Percentiles rank a stretch among this genome's conserved stretches.
Evolutionary conservation across 2,329 filamentous ascomycete genomes (phyloP).

Genomic region (Colletotrichum paranaense): DNA sequence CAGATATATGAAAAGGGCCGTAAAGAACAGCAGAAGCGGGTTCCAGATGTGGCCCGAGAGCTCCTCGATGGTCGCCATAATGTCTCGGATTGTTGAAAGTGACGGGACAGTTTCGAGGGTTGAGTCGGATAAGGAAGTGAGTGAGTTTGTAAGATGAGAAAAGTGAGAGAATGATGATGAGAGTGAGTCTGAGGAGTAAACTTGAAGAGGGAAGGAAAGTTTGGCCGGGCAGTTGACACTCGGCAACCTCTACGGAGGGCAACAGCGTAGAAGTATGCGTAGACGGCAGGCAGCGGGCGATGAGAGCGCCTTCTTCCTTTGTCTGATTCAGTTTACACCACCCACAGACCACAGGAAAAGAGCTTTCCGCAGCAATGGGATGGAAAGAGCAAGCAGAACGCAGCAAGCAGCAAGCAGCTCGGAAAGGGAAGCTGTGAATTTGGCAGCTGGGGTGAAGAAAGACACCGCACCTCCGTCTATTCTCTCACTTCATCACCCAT

Average conservation of each 20-base stretch:
- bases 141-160: neutral
- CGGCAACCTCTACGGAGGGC: neutral
- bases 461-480: neutral
- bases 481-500: neutral
- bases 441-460: neutral
- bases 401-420: neutral
- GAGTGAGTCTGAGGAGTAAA: neutral
- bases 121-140: neutral
- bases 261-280: neutral
- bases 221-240: neutral
- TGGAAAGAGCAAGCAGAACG: neutral
- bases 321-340: neutral
- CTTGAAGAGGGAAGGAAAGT: neutral
- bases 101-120: neutral
- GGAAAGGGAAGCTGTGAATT: neutral
- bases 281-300: no score
- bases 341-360: neutral
- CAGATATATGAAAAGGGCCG: constrained; percentile 26
- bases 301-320: neutral
- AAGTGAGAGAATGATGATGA: neutral
- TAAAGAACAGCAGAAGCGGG: constrained; percentile 10
- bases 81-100: neutral
- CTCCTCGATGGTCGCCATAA: constrained; percentile 11
- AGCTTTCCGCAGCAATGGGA: neutral
- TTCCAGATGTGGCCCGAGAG: constrained; percentile 12